Base-by-base conservation (phyloP, 2,329 filamentous ascomycete genomes). In the Venturia aucupariae region DNA sequence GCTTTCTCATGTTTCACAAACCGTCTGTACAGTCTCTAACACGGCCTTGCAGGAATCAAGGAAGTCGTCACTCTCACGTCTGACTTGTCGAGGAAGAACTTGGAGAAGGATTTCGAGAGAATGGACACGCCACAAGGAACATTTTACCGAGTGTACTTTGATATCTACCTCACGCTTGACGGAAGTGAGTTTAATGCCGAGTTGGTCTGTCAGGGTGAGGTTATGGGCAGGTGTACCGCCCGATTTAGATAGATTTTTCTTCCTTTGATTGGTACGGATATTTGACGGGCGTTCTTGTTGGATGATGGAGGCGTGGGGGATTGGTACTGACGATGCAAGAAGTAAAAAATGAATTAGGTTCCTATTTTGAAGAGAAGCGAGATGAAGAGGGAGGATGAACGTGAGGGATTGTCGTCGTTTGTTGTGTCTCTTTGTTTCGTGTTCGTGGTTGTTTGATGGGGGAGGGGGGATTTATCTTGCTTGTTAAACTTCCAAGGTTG, bases 51-150 rank as follows among this genome's bases (percentile, higher is more conserved):
- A 97, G 93, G 92, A 70, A 97, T 97, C 84, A 97, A 97, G 84
- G 94, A 97, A 78, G 92, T 97, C 65, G 94, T 97, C 68, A 99
- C 94, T 1, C 86, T 99, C 61, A 97, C 94, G 1, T 97, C 93
- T 1, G 94, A 99, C 75, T 83, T 99, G 65, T 97, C 92, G 60
- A 89, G 93, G 71, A 99, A 97, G 83, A 97, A 97, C 75, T 87
- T 99, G 15, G 94, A 99, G 77, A 97, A 97, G 79, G 94, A 99
- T 76, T 99, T 99, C 72, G 94, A 99, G 79, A 87, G 94, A 74
- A 97, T 97, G 94, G 94, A 97, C 75, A 97, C 94, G 1, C 92
- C 94, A 6, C 93, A 99, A 76, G 94, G 94, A 74, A 70, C 84
- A 79, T 70, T 89, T 38, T 78, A 83, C 70, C 78, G 82, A 62